A percentile compares a stretch with the other conserved stretches of the same genome.
phyloP scores from a whole-genome alignment of 768 basidiomycete genomes.

The Austroboletus festivus region DNA sequence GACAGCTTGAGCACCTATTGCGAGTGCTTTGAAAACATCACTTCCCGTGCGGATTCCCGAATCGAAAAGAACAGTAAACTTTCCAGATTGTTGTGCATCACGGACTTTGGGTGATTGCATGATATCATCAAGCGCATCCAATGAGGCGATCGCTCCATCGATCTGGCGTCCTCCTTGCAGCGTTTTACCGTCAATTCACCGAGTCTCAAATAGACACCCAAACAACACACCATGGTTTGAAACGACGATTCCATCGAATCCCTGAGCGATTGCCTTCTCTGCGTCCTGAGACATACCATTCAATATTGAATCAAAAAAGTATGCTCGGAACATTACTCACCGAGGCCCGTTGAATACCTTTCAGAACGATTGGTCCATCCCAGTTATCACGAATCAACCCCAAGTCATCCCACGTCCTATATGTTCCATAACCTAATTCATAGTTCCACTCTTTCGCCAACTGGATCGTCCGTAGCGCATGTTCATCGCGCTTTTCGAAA shows the following conservation, averaged over 20 bases:
- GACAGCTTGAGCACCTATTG: constrained; percentile 81
- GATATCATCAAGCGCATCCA: constrained; percentile 72
- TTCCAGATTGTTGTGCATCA: constrained; percentile 56
- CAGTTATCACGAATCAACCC: constrained; percentile 66
- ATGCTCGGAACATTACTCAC: constrained; percentile 41
- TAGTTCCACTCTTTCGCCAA: constrained; percentile 62
- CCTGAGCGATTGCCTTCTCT: constrained; percentile 42
- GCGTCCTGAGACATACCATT: constrained; percentile 54
- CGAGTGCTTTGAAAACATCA: constrained; percentile 82
- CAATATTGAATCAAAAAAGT: too few relatives aligned
- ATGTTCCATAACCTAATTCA: constrained; percentile 60
- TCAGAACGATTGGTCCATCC: constrained; percentile 74
- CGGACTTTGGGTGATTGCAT: constrained; percentile 58
- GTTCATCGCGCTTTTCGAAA: constrained; percentile 47
- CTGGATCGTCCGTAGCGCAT: constrained; percentile 29
- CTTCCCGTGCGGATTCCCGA: constrained; percentile 82
- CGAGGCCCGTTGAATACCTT: constrained; percentile 68
- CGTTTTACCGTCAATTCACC: not conserved
- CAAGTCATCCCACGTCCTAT: constrained; percentile 69
- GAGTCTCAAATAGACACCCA: not conserved
- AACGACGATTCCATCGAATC: constrained; percentile 46
- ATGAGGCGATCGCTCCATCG: constrained; percentile 75
- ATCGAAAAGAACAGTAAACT: constrained; percentile 61
- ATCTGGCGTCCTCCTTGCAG: constrained; percentile 66
- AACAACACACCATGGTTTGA: constrained; percentile 37